These are phyloP conservation scores for Salisapilia sapeloensis DNA, from an alignment of 352 stramenopile species.

Conservation along the genomic window DNA sequence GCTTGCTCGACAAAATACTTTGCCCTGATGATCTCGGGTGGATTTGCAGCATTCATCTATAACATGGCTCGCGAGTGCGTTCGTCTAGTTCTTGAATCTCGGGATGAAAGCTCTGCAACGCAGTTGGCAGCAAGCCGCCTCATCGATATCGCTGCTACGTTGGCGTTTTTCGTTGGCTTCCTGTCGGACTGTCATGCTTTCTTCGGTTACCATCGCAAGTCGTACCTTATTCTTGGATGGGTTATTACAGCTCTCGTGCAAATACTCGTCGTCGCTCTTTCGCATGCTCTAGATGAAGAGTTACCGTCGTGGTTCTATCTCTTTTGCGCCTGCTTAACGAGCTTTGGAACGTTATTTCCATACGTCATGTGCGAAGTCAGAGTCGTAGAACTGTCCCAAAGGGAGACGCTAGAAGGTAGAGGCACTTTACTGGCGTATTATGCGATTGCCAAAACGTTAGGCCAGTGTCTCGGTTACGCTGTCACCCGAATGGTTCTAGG, in stretches of 20 bases:
- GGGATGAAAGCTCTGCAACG: no score
- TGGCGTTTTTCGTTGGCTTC: constrained; percentile 82
- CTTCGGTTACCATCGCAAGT: constrained; percentile 77
- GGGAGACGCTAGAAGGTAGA: constrained; percentile 33
- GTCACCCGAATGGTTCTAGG: no score
- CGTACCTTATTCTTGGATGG: constrained; percentile 81
- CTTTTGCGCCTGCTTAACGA: no score
- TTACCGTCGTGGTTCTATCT: no score
- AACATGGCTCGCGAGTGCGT: no score
- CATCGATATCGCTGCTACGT: constrained; percentile 71
- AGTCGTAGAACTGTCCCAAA: constrained; percentile 43
- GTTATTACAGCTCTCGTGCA: constrained; percentile 20
- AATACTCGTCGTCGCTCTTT: background rate
- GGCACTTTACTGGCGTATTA: constrained; percentile 38
- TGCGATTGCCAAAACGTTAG: no score
- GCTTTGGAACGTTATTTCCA: no score
- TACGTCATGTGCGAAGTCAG: no score
- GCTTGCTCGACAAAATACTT: constrained; percentile 45
- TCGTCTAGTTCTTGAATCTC: no score
- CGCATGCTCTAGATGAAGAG: no score
- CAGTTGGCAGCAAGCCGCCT: constrained; percentile 29
- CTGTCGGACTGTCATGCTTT: constrained; percentile 84
- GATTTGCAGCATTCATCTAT: constrained; percentile 9
- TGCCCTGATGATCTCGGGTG: constrained; percentile 20
- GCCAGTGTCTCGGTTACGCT: no score